These are phyloP conservation scores for Zarea fungicola DNA, from an alignment of 2,329 filamentous ascomycete genomes.

Conservation along the genomic window DNA sequence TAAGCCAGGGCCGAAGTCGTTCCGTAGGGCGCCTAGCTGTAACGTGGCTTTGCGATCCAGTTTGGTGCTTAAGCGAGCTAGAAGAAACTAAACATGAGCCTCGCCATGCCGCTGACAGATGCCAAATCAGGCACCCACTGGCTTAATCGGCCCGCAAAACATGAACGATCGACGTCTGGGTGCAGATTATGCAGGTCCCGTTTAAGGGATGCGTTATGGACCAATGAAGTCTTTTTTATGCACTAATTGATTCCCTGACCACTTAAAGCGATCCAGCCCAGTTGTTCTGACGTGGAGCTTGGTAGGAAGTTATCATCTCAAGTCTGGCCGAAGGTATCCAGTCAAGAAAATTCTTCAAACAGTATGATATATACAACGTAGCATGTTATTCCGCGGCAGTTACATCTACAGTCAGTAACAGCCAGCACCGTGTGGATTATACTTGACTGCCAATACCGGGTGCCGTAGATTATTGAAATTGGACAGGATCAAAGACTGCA, in stretches of 20 bases:
- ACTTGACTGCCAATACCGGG: not conserved
- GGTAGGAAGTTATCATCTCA: not conserved
- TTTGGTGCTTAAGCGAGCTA: not conserved
- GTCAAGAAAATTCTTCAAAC: not conserved
- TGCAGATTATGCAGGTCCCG: not conserved
- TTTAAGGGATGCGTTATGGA: not conserved
- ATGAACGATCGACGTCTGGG: not conserved
- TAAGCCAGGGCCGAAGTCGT: slow-evolving; percentile 3
- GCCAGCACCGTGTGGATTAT: not conserved
- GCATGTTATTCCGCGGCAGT: not conserved
- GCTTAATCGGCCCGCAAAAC: slow-evolving; percentile 8
- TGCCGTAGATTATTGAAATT: not conserved
- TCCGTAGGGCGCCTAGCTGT: not conserved
- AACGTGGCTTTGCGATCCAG: slow-evolving; percentile 6
- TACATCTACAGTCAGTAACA: no score
- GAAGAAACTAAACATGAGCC: not conserved
- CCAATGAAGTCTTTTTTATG: not conserved
- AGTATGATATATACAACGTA: not conserved
- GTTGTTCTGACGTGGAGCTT: not conserved
- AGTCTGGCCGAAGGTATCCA: not conserved
- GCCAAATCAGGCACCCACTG: not conserved
- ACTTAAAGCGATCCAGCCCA: not conserved
- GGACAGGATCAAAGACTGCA: no score
- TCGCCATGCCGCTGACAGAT: not conserved
- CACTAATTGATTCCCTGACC: not conserved